Evolutionary conservation across 495 filamentous ascomycete genomes (phyloP).

Genomic region (Geoglossum glabrum): DNA sequence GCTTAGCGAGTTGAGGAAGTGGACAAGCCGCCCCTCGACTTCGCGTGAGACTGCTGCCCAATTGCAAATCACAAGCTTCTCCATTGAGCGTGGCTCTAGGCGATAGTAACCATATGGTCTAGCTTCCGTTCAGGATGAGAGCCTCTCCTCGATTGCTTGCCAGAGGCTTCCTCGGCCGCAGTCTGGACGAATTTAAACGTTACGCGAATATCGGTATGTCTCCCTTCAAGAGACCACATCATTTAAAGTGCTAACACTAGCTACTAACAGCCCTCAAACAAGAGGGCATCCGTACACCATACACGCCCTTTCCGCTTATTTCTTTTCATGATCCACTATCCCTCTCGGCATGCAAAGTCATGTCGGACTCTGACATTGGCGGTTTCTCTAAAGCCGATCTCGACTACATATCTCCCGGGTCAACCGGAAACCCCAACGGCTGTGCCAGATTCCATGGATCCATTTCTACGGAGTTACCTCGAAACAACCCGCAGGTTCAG

Average conservation of each 20-base stretch:
- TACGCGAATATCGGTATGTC: conserved; percentile 33
- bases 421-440: conserved; percentile 26
- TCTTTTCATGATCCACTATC: conserved; percentile 43
- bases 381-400: conserved; percentile 59
- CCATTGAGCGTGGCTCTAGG: background rate
- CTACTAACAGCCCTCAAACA: conserved; percentile 24
- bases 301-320: conserved; percentile 36
- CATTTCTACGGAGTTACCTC: conserved; percentile 70
- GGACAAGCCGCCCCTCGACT: too few species aligned
- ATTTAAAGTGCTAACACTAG: background rate
- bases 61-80: background rate
- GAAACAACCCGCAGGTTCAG: conserved; percentile 46
- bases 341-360: conserved; percentile 50
- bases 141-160: conserved; percentile 29
- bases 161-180: conserved; percentile 38
- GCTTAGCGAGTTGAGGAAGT: too few species aligned
- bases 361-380: conserved; percentile 73
- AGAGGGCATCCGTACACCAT: conserved; percentile 28
- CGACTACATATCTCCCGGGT: conserved; percentile 33
- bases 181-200: conserved; percentile 43
- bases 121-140: conserved; percentile 18
- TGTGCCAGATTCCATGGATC: conserved; percentile 64
- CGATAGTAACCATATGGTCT: background rate
- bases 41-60: background rate
- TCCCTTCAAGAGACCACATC: background rate